Evolutionary conservation across 1,139 yeast genomes (phyloP).

Genomic region (Lodderomyces metapsilosis): DNA sequence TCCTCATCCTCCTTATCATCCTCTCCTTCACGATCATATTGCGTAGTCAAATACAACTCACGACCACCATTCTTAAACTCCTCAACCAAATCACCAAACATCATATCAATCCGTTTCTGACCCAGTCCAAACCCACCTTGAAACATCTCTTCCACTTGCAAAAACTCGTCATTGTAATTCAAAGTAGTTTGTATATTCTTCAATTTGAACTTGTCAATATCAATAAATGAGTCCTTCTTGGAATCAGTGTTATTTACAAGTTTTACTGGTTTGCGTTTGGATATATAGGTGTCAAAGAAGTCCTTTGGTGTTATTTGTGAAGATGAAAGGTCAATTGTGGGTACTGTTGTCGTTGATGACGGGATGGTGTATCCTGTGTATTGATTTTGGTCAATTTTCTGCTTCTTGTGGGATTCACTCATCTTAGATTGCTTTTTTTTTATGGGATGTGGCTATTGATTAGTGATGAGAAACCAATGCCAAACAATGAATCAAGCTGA

Average conservation of each 20-base stretch:
- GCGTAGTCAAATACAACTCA: slow-evolving; percentile 63
- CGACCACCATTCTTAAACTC: slow-evolving; percentile 35
- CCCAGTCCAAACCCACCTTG: slow-evolving; percentile 70
- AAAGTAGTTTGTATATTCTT: slow-evolving; percentile 34
- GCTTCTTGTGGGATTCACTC: slow-evolving; percentile 6
- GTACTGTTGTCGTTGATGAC: slow-evolving; percentile 13
- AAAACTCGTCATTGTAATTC: slow-evolving; percentile 25
- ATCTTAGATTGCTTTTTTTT: too few species aligned
- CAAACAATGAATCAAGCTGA: too few species aligned
- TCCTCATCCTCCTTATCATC: slow-evolving; percentile 16
- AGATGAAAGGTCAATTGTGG: background rate
- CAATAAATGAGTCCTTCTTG: background rate
- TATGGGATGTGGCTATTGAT: too few species aligned
- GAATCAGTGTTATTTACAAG: slow-evolving; percentile 5
- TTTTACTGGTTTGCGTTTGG: slow-evolving; percentile 38
- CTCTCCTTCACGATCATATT: slow-evolving; percentile 43
- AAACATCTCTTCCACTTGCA: slow-evolving; percentile 57
- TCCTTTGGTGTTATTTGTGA: slow-evolving; percentile 4
- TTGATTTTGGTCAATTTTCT: slow-evolving; percentile 7
- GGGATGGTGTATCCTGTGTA: slow-evolving; percentile 15
- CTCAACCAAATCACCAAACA: slow-evolving; percentile 45
- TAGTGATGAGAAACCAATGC: too few species aligned
- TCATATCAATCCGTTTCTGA: slow-evolving; percentile 46
- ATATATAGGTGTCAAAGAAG: slow-evolving; percentile 31
- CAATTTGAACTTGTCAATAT: slow-evolving; percentile 24